phyloP scores from a whole-genome alignment of 2,329 filamentous ascomycete species.

The Corniculantispora saksenae region DNA sequence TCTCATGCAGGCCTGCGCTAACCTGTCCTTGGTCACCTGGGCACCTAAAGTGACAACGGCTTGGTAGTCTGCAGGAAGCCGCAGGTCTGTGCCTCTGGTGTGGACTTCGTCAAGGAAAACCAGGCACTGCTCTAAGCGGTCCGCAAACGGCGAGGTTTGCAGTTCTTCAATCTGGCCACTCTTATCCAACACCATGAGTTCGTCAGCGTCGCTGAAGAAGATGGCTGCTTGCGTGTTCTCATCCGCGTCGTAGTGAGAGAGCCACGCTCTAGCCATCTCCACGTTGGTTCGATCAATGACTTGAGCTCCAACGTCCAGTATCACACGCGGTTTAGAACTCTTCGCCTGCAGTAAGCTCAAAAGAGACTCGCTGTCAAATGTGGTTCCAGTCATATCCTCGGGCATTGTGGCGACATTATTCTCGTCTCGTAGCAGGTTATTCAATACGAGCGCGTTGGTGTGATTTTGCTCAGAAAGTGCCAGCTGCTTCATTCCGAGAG shows the following conservation, averaged over 20 bases:
- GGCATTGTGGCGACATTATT: slow-evolving; percentile 41
- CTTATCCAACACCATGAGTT: slow-evolving; percentile 54
- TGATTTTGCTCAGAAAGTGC: slow-evolving; percentile 48
- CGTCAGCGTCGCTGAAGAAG: slow-evolving; percentile 59
- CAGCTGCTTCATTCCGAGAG: slow-evolving; percentile 46
- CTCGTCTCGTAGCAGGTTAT: slow-evolving; percentile 55
- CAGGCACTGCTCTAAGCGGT: slow-evolving; percentile 58
- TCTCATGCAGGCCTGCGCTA: slow-evolving; percentile 72
- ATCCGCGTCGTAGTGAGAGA: slow-evolving; percentile 31
- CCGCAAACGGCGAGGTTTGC: slow-evolving; percentile 57
- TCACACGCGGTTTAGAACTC: slow-evolving; percentile 48
- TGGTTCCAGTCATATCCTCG: neutral
- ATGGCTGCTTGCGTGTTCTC: slow-evolving; percentile 40
- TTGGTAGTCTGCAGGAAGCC: slow-evolving; percentile 56
- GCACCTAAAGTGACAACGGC: slow-evolving; percentile 69
- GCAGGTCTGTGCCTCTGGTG: slow-evolving; percentile 69
- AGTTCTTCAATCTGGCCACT: slow-evolving; percentile 50
- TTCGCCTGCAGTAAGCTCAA: slow-evolving; percentile 32
- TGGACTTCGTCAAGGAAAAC: slow-evolving; percentile 72
- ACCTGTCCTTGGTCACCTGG: slow-evolving; percentile 64
- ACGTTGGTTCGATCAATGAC: slow-evolving; percentile 64
- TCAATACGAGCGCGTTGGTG: slow-evolving; percentile 68
- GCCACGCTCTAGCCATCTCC: slow-evolving; percentile 55
- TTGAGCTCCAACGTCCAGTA: slow-evolving; percentile 72
- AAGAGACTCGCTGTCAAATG: slow-evolving; percentile 37